A percentile compares a stretch with the other conserved stretches of the same genome.
Evolutionary conservation across 768 basidiomycete genomes (phyloP).

Genomic region (Hericium erinaceus): DNA sequence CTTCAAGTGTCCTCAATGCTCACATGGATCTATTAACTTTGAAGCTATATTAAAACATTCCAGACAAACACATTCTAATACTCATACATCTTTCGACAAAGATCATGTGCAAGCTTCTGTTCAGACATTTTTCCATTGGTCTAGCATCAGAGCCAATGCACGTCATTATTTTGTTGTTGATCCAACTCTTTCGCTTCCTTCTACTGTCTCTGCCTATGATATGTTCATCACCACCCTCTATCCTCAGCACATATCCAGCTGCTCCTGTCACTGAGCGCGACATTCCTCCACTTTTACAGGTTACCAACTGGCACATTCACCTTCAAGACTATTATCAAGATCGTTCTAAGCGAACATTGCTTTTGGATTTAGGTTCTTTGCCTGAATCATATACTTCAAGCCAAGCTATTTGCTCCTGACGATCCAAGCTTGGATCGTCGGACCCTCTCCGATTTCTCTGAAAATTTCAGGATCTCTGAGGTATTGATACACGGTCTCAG

Average conservation of each 20-base stretch:
- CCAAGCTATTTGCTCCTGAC: too few relatives aligned
- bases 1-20: background rate
- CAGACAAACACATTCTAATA: too few relatives aligned
- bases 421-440: too few relatives aligned
- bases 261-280: background rate
- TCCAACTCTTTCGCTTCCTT: background rate
- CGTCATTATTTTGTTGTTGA: background rate
- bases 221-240: background rate
- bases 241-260: background rate
- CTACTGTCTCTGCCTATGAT: background rate
- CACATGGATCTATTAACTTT: background rate
- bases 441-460: too few relatives aligned
- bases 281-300: background rate
- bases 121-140: background rate
- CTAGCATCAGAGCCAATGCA: background rate
- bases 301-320: background rate
- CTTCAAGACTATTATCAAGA: background rate
- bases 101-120: background rate
- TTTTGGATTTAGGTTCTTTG: too few relatives aligned
- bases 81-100: background rate
- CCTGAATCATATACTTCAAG: background rate
- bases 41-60: too few relatives aligned
- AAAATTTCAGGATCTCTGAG: too few relatives aligned
- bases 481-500: too few relatives aligned
- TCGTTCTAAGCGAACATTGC: background rate